A percentile compares a stretch with the other conserved stretches of the same genome.
Conservation (phyloP, 1,284 basidiomycete species). For the Cutaneotrichosporon cutaneum region DNA sequence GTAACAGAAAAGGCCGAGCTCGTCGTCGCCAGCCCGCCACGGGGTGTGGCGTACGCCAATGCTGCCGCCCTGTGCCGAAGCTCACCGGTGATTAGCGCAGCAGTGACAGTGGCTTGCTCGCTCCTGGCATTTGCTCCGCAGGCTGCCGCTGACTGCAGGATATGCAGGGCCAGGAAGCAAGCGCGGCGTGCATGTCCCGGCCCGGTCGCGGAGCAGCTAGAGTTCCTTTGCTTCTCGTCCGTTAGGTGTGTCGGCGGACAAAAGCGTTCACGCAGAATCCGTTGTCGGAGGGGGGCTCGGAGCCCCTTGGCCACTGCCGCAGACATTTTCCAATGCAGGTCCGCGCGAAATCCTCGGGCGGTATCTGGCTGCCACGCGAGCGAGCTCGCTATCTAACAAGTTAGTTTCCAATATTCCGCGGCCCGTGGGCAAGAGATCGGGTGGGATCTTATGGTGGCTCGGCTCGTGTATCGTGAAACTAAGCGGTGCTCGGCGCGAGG, state of each 20-base stretch:
- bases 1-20: neutral
- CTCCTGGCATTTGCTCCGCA: no score
- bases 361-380: neutral
- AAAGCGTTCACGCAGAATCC: conserved; percentile 3
- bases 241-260: neutral
- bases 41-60: neutral
- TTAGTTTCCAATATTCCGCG: neutral
- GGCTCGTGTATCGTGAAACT: neutral
- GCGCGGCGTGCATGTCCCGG: neutral
- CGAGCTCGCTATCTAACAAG: neutral
- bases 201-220: neutral
- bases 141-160: neutral
- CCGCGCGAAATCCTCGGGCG: neutral
- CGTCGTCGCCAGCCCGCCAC: neutral
- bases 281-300: neutral
- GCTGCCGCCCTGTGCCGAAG: neutral
- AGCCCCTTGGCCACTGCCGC: neutral
- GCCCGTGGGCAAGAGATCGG: neutral
- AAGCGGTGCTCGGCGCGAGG: neutral
- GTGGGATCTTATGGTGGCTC: neutral
- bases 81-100: neutral
- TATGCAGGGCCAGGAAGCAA: neutral
- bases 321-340: neutral
- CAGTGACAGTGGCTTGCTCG: neutral
- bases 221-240: neutral